Evolutionary conservation across 2,329 filamentous ascomycete species (phyloP).

Genomic region (Cytospora piceae): DNA sequence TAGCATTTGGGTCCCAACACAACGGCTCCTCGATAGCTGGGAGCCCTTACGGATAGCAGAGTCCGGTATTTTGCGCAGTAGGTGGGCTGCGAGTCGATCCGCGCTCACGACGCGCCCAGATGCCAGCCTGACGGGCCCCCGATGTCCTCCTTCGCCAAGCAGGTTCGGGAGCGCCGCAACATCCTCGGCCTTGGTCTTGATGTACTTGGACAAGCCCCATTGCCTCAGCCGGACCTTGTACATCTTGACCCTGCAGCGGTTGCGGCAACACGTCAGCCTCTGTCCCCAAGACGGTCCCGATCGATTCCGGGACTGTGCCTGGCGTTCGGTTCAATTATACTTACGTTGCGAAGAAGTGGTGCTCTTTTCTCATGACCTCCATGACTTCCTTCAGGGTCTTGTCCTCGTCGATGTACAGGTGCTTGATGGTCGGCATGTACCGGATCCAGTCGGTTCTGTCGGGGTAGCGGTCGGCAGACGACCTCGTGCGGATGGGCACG

Average conservation of each 20-base stretch:
- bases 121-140: slow-evolving; percentile 19
- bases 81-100: slow-evolving; percentile 23
- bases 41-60: background rate
- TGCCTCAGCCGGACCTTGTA: slow-evolving; percentile 27
- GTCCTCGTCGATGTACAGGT: slow-evolving; percentile 32
- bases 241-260: slow-evolving; percentile 19
- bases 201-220: slow-evolving; percentile 29
- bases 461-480: slow-evolving; percentile 13
- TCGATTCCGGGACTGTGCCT: background rate
- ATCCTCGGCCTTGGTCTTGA: slow-evolving; percentile 26
- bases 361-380: slow-evolving; percentile 30
- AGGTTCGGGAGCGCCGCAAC: slow-evolving; percentile 17
- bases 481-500: background rate
- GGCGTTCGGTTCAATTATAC: background rate
- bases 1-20: background rate
- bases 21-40: background rate
- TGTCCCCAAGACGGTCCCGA: background rate
- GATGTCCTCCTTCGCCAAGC: slow-evolving; percentile 7
- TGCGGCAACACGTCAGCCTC: slow-evolving; percentile 18
- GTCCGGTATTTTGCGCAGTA: slow-evolving; percentile 19
- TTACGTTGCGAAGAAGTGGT: slow-evolving; percentile 33
- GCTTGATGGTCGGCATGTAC: slow-evolving; percentile 31
- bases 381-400: slow-evolving; percentile 32
- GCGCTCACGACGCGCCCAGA: slow-evolving; percentile 23
- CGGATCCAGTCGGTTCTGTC: slow-evolving; percentile 29